Evolutionary conservation across 371 early-diverging fungal species (phyloP).

Genomic region (Cokeromyces recurvatus): DNA sequence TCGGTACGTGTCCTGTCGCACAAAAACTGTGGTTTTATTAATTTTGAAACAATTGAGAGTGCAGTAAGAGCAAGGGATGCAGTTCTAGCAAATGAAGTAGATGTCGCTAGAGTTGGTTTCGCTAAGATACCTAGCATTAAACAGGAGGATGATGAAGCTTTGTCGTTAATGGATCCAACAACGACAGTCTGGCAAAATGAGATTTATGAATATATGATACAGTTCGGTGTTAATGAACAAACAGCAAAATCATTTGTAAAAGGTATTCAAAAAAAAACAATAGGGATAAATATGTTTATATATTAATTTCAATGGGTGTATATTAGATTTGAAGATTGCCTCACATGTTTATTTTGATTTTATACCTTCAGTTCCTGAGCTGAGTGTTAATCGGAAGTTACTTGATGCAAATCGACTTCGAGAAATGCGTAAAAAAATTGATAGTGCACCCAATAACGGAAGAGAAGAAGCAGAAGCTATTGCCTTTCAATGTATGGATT

Average conservation of each 20-base stretch:
- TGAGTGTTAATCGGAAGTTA: conserved; percentile 50
- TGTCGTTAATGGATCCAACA: conserved; percentile 11
- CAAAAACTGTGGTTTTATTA: conserved; percentile 97
- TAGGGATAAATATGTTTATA: too few relatives aligned
- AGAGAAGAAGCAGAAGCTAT: conserved; percentile 58
- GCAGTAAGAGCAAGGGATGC: conserved; percentile 84
- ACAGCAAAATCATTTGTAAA: conserved; percentile 9
- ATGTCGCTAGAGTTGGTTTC: conserved; percentile 86
- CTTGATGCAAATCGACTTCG: conserved; percentile 80
- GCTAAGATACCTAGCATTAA: conserved; percentile 70
- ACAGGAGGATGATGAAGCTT: conserved; percentile 6
- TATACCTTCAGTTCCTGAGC: conserved; percentile 73
- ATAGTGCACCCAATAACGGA: conserved; percentile 50
- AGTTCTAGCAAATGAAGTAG: conserved; percentile 82
- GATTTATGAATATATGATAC: conserved; percentile 26
- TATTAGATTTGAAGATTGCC: conserved; percentile 22
- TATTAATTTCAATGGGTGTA: too few relatives aligned
- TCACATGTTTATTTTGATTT: conserved; percentile 47
- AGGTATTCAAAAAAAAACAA: too few relatives aligned
- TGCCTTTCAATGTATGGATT: conserved; percentile 69
- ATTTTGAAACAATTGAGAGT: conserved; percentile 84
- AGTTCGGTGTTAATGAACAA: conserved; percentile 16
- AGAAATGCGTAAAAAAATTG: conserved; percentile 86
- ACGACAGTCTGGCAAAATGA: conserved; percentile 23
- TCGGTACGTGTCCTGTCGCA: conserved; percentile 92